These are phyloP conservation scores for Heliosperma pusillum DNA, from an alignment of 148 eudicot species.

Conservation along the genomic window DNA sequence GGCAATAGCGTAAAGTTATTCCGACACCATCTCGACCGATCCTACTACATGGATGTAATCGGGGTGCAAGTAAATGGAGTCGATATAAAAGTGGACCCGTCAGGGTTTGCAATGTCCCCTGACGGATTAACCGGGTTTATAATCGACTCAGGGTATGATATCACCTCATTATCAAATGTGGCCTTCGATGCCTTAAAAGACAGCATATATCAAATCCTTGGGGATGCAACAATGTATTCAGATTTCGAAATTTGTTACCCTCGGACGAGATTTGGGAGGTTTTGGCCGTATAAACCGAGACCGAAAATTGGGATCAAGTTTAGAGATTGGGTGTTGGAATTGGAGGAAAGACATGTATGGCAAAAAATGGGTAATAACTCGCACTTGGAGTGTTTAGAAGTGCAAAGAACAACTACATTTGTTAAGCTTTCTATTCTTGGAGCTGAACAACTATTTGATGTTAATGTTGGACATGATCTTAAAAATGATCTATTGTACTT, in stretches of 20 bases:
- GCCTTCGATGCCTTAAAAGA: not conserved
- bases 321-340: not conserved
- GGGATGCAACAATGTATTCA: not conserved
- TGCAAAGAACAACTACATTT: not conserved
- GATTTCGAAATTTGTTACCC: slow-evolving; percentile 3
- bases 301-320: slow-evolving; percentile 6
- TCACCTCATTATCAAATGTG: not conserved
- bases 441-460: not conserved
- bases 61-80: slow-evolving; percentile 3
- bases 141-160: slow-evolving; percentile 4
- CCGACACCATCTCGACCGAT: not conserved
- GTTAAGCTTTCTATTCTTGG: not conserved
- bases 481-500: not conserved
- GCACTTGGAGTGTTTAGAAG: slow-evolving; percentile 4
- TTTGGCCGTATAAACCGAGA: not conserved
- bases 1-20: not conserved
- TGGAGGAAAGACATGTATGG: slow-evolving; percentile 4
- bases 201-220: not conserved
- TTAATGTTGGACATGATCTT: slow-evolving; percentile 24
- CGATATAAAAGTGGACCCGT: not conserved
- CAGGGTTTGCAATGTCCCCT: not conserved
- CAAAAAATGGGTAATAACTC: not conserved
- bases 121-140: not conserved
- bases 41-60: not conserved
- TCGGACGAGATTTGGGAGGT: not conserved